Percentiles rank a stretch among this genome's conserved stretches.
phyloP scores from a whole-genome alignment of 2,329 filamentous ascomycete genomes.

The Claviceps humidiphila region DNA sequence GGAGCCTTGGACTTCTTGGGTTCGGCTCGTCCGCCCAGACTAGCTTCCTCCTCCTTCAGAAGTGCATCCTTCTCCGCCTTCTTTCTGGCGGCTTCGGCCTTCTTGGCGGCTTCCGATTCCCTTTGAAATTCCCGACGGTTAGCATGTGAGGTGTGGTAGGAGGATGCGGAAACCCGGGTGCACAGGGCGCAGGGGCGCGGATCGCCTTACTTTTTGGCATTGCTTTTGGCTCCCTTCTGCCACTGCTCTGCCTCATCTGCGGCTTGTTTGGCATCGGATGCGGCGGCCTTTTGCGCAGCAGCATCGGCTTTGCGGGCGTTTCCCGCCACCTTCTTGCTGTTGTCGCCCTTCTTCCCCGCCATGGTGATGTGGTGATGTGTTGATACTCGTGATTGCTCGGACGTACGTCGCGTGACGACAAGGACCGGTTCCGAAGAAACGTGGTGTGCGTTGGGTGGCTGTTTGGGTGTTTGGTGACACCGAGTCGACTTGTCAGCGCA shows the following conservation, averaged over 20 bases:
- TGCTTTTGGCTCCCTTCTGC: constrained; percentile 74
- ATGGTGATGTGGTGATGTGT: constrained; percentile 27
- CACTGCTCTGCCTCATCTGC: constrained; percentile 63
- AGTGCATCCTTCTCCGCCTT: constrained; percentile 86
- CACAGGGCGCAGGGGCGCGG: constrained; percentile 13
- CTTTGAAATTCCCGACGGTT: constrained; percentile 10
- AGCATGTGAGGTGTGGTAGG: neutral
- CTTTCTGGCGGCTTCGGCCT: constrained; percentile 75
- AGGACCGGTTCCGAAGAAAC: neutral
- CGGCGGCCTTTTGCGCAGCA: constrained; percentile 67
- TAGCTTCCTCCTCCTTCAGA: constrained; percentile 69
- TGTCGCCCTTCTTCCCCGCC: constrained; percentile 66
- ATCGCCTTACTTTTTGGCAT: constrained; percentile 61
- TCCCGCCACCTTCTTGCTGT: constrained; percentile 78
- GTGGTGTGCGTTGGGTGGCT: constrained; percentile 1
- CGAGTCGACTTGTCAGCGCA: constrained; percentile 1
- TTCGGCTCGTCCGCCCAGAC: constrained; percentile 38
- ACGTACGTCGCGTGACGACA: neutral
- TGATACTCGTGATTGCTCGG: constrained; percentile 5
- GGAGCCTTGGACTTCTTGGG: constrained; percentile 58
- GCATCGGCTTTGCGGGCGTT: constrained; percentile 88
- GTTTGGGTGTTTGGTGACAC: constrained; percentile 1
- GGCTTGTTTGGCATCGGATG: constrained; percentile 50
- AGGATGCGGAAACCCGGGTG: no score
- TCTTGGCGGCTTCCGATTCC: constrained; percentile 42